phyloP scores from a whole-genome alignment of 73 alveolate genomes.

The Paramecium biaurelia region DNA sequence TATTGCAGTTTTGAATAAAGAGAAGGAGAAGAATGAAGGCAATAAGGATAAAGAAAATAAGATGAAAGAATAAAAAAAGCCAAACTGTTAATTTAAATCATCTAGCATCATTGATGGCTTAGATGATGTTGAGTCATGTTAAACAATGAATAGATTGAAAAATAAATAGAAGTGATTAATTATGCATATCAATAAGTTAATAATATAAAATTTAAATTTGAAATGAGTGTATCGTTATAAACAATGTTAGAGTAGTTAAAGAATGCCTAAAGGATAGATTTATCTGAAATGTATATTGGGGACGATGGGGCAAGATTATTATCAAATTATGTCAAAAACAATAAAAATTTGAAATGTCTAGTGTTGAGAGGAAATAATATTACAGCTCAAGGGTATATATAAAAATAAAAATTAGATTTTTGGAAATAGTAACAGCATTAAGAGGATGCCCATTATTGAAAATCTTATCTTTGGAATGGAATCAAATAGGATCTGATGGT shows the following conservation, averaged over 20 bases:
- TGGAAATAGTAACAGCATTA: slow-evolving; percentile 58
- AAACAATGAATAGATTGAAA: background rate
- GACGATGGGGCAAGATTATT: slow-evolving; percentile 65
- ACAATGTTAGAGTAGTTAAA: slow-evolving; percentile 48
- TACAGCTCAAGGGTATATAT: slow-evolving; percentile 38
- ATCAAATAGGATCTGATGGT: slow-evolving; percentile 63
- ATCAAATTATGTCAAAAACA: slow-evolving; percentile 24
- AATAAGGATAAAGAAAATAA: background rate
- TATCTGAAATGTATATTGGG: slow-evolving; percentile 62
- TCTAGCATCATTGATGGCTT: background rate
- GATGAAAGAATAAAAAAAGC: background rate
- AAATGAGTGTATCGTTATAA: slow-evolving; percentile 51
- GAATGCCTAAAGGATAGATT: slow-evolving; percentile 18
- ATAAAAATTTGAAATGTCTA: slow-evolving; percentile 45
- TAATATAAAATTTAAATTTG: slow-evolving; percentile 14
- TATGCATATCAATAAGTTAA: background rate
- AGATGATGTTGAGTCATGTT: background rate
- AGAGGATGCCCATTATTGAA: slow-evolving; percentile 44
- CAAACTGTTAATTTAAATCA: background rate
- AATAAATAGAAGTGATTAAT: background rate
- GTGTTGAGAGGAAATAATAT: slow-evolving; percentile 69
- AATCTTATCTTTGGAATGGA: slow-evolving; percentile 66
- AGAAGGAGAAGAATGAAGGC: background rate
- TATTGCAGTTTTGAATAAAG: background rate
- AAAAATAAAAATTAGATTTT: background rate